phyloP scores from a whole-genome alignment of 768 basidiomycete species.

The Calocera viscosa region DNA sequence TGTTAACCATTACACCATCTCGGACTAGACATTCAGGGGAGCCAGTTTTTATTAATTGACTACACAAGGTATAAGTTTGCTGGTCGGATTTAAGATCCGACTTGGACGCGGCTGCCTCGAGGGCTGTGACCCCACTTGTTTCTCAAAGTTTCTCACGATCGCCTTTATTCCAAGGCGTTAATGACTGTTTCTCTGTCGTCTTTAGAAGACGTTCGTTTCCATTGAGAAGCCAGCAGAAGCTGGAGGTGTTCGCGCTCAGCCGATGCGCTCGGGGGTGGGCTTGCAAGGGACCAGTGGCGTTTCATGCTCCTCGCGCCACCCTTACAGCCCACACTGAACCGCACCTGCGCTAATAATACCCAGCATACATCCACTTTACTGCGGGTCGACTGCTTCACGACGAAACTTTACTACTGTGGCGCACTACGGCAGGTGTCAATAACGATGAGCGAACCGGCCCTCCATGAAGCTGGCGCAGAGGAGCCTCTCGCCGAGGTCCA shows the following conservation, averaged over 20 bases:
- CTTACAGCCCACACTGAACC: not conserved
- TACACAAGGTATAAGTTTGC: too few species aligned
- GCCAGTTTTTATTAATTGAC: not conserved
- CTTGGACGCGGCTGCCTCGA: too few species aligned
- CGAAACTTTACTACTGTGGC: not conserved
- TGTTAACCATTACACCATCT: slow-evolving; percentile 19
- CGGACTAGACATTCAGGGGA: slow-evolving; percentile 9
- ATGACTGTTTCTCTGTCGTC: too few species aligned
- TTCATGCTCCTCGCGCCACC: not conserved
- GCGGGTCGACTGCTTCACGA: not conserved
- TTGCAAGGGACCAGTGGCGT: not conserved
- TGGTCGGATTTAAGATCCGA: too few species aligned
- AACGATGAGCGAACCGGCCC: not conserved
- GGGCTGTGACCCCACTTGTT: too few species aligned
- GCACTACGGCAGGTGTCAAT: not conserved
- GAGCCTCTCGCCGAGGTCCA: not conserved
- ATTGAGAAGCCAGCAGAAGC: too few species aligned
- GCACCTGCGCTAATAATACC: not conserved
- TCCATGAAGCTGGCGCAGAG: not conserved
- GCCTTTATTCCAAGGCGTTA: too few species aligned
- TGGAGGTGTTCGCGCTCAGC: too few species aligned
- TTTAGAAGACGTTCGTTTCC: too few species aligned
- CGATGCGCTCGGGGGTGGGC: too few species aligned
- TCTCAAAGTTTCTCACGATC: too few species aligned
- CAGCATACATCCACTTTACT: not conserved